These are phyloP conservation scores for Papiliotrema nemorosa DNA, from an alignment of 1,284 basidiomycete species.

Conservation along the genomic window DNA sequence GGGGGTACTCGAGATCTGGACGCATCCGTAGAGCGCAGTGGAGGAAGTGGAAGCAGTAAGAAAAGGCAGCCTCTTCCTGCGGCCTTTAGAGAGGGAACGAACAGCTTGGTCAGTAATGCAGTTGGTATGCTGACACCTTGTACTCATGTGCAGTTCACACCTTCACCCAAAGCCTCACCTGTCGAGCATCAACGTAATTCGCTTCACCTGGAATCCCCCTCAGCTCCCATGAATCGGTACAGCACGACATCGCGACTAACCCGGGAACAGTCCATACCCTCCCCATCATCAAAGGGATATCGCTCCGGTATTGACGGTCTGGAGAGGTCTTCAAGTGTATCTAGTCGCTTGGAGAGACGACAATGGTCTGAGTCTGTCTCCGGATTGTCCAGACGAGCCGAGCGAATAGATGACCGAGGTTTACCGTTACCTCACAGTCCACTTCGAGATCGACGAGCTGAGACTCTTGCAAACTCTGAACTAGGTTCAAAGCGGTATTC, in stretches of 20 bases:
- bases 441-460: conserved; percentile 10
- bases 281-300: conserved; percentile 3
- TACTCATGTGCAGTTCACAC: conserved; percentile 29
- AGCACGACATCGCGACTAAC: conserved; percentile 3
- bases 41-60: conserved; percentile 25
- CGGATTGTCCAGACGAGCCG: conserved; percentile 13
- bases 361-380: conserved; percentile 29
- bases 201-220: conserved; percentile 5
- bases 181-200: background rate
- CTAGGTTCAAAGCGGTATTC: background rate
- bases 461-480: conserved; percentile 16
- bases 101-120: conserved; percentile 24
- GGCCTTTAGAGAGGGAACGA: conserved; percentile 29
- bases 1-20: background rate
- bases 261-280: conserved; percentile 1
- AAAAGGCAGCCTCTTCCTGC: conserved; percentile 30
- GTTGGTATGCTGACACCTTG: too few relatives aligned
- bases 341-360: conserved; percentile 15
- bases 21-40: conserved; percentile 17
- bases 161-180: conserved; percentile 22
- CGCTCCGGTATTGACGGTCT: conserved; percentile 5
- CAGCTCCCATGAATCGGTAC: conserved; percentile 13
- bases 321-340: conserved; percentile 4
- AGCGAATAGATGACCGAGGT: conserved; percentile 3
- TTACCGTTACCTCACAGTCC: background rate